A percentile compares a stretch with the other conserved stretches of the same genome.
These are phyloP conservation scores for Eutreptiella sp. DNA, from an alignment of 208 protist species.

Conservation along the genomic window DNA sequence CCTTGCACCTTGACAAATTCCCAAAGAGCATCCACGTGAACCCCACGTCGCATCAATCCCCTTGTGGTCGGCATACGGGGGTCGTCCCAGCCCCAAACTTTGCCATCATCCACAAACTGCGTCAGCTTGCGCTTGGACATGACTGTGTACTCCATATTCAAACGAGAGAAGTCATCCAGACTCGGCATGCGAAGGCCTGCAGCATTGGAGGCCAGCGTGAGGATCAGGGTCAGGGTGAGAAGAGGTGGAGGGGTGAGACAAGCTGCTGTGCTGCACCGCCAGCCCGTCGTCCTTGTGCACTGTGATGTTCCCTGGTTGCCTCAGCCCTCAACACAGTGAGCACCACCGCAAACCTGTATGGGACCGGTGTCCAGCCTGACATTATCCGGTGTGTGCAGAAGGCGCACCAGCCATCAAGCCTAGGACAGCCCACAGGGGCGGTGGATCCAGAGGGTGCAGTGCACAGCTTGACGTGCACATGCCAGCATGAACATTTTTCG, in stretches of 20 bases:
- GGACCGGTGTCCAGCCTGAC: no score
- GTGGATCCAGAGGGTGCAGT: no score
- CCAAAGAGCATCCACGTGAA: conserved; percentile 89
- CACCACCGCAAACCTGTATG: no score
- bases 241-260: not conserved
- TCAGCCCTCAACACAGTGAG: no score
- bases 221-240: not conserved
- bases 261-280: no score
- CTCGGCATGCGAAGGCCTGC: conserved; percentile 71
- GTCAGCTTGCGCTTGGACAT: conserved; percentile 98
- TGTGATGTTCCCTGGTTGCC: no score
- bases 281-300: no score
- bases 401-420: no score
- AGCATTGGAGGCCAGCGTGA: not conserved
- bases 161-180: conserved; percentile 90
- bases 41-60: conserved; percentile 88
- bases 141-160: conserved; percentile 98
- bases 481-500: no score
- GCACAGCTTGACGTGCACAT: no score
- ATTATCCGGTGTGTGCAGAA: no score
- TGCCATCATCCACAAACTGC: conserved; percentile 87
- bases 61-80: conserved; percentile 96
- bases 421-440: no score
- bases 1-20: conserved; percentile 94
- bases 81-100: conserved; percentile 97